Evolutionary conservation across 2,329 filamentous ascomycete genomes (phyloP).

Genomic region (Cladosporium colombiae): DNA sequence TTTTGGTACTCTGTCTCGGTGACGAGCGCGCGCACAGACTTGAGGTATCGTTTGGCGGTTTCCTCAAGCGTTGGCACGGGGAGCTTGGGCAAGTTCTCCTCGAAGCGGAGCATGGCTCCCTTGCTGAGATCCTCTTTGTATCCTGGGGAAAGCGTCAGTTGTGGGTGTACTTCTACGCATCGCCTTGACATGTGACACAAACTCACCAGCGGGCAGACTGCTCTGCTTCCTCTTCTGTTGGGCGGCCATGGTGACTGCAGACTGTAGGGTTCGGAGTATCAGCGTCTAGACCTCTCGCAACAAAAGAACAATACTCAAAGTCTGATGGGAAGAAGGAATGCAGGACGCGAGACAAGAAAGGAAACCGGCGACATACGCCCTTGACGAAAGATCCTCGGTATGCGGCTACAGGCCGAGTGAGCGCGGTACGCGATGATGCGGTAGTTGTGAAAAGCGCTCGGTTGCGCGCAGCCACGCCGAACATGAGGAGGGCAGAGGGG

Average conservation of each 20-base stretch:
- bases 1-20: constrained; percentile 66
- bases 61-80: constrained; percentile 82
- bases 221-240: constrained; percentile 45
- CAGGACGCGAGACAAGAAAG: not conserved
- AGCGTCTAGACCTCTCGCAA: not conserved
- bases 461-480: constrained; percentile 29
- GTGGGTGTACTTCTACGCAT: not conserved
- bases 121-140: constrained; percentile 80
- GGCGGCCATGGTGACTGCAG: constrained; percentile 34
- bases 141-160: constrained; percentile 48
- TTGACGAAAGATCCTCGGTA: constrained; percentile 21
- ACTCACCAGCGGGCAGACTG: constrained; percentile 49
- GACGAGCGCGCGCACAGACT: constrained; percentile 74
- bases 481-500: constrained; percentile 26
- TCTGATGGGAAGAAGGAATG: not conserved
- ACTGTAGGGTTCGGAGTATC: not conserved
- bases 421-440: constrained; percentile 14
- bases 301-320: not conserved
- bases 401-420: constrained; percentile 17
- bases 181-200: constrained; percentile 6
- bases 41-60: constrained; percentile 77
- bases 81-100: constrained; percentile 78
- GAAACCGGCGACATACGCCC: constrained; percentile 4
- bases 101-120: constrained; percentile 78
- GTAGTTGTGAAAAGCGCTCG: constrained; percentile 27